Base-by-base conservation (phyloP, 345 rosid genomes). In the Pugionium dolabratum region DNA sequence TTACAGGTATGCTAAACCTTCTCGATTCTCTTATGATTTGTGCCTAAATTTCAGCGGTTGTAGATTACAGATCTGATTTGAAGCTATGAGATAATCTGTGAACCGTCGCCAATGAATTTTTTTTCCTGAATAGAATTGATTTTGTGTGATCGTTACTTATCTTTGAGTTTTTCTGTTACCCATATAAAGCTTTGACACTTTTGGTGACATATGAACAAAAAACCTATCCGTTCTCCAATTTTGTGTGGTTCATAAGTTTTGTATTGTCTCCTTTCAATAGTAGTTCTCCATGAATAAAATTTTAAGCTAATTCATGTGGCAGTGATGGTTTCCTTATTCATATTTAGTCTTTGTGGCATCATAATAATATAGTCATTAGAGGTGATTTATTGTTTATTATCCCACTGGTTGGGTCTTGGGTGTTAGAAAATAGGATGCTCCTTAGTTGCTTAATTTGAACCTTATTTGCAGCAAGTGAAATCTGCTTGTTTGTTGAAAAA, bases 381-480 rank as follows among this genome's bases (percentile, higher is more conserved):
- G 43, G 11, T 40, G 43, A 9, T 4, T 40, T 40, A 40, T 40
- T 40, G 43, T 40, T 9, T 3, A 8, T 9, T 40, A 9, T 1
- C 9, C 30, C 10, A 26, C 51, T 47, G 10, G 31, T 7, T 47
- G 31, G 51, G 31, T 26, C 10, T 7, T 47, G 31, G 51, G 31
- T 26, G 18, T 47, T 6, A 7, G 25, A 26, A 2, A 30, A 50
- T 9, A 45, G 3, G 7, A 50, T 50, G 7, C 48, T 57, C 40
- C 11, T 30, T 49, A 35, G 64, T 56, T 36, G 54, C 66, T 48
- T 30, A 58, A 49, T 39, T 68, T 28, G 4, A 32, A 26, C 43
- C 37, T 11, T 11, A 3, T 44, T 35, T 58, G 67, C 74, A 70
- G 74, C 26, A 29, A 18, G 18, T 18, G 18, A 18, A 18, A 18